Evolutionary conservation across 352 stramenopile species (phyloP).

Genomic region (Phytophthora europaea): DNA sequence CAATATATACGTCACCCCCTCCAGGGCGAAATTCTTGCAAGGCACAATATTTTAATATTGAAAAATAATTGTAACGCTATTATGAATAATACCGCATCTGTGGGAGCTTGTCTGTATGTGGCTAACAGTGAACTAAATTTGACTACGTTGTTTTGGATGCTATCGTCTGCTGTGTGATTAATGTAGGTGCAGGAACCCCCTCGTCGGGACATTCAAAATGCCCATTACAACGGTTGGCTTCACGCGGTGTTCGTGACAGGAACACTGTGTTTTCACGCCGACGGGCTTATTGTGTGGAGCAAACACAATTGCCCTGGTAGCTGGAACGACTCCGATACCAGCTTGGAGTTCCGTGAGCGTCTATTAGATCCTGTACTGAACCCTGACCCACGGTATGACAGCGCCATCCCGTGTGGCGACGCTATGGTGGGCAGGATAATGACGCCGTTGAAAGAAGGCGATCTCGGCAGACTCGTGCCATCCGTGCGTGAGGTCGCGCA

Average conservation of each 20-base stretch:
- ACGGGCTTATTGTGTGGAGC: constrained; percentile 16
- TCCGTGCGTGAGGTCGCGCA: background rate
- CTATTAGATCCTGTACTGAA: background rate
- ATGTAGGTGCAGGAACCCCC: constrained; percentile 5
- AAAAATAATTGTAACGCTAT: too few species aligned
- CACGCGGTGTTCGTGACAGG: constrained; percentile 12
- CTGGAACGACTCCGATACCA: constrained; percentile 33
- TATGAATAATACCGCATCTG: too few species aligned
- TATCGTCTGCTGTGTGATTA: too few species aligned
- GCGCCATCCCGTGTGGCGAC: background rate
- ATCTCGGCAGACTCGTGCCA: background rate
- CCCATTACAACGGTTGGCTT: constrained; percentile 29
- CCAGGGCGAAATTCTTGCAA: too few species aligned
- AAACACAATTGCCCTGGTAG: constrained; percentile 23
- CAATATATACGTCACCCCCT: too few species aligned
- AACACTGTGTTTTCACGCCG: constrained; percentile 13
- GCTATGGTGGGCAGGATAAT: background rate
- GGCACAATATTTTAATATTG: too few species aligned
- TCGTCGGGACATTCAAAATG: constrained; percentile 4
- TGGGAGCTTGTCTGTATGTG: too few species aligned
- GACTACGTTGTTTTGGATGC: too few species aligned
- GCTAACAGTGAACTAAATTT: too few species aligned
- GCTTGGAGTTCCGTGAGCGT: background rate
- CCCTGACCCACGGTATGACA: background rate
- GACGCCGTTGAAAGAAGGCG: constrained; percentile 1